Conservation (phyloP, 768 basidiomycete genomes). For the Russula sp. region DNA sequence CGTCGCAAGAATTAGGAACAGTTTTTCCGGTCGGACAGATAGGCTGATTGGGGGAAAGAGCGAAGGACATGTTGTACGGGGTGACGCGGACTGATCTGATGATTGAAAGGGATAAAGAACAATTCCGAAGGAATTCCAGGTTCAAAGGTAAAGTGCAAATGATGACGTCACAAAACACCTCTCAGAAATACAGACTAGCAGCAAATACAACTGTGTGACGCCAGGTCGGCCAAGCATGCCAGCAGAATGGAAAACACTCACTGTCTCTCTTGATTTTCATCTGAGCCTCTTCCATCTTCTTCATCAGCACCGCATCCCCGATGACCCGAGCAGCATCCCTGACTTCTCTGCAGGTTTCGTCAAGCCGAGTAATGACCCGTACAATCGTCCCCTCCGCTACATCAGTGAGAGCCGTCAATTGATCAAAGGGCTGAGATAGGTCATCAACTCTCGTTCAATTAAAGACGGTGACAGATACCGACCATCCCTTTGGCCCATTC, state of each 20-base stretch:
- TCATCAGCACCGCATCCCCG: constrained; percentile 91
- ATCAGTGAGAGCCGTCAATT: constrained; percentile 89
- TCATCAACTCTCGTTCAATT: background rate
- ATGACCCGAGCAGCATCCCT: constrained; percentile 96
- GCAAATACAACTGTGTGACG: constrained; percentile 65
- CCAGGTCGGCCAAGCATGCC: background rate
- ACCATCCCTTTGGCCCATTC: constrained; percentile 99
- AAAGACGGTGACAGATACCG: constrained; percentile 24
- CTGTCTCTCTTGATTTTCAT: constrained; percentile 93
- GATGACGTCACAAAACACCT: constrained; percentile 8
- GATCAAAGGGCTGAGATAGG: constrained; percentile 77
- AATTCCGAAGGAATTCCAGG: background rate
- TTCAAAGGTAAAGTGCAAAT: background rate
- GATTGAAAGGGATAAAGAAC: constrained; percentile 6
- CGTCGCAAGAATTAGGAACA: background rate
- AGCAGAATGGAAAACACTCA: constrained; percentile 38
- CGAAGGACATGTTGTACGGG: constrained; percentile 4
- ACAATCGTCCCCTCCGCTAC: constrained; percentile 97
- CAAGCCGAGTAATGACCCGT: constrained; percentile 88
- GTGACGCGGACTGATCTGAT: constrained; percentile 11
- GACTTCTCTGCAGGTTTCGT: constrained; percentile 96
- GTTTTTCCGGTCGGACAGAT: constrained; percentile 11
- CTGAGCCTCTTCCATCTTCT: constrained; percentile 97
- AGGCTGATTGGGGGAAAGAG: background rate
- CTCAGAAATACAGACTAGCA: constrained; percentile 78